phyloP scores from a whole-genome alignment of 2,329 filamentous ascomycete genomes.

The Aspergillus fumigatus region DNA sequence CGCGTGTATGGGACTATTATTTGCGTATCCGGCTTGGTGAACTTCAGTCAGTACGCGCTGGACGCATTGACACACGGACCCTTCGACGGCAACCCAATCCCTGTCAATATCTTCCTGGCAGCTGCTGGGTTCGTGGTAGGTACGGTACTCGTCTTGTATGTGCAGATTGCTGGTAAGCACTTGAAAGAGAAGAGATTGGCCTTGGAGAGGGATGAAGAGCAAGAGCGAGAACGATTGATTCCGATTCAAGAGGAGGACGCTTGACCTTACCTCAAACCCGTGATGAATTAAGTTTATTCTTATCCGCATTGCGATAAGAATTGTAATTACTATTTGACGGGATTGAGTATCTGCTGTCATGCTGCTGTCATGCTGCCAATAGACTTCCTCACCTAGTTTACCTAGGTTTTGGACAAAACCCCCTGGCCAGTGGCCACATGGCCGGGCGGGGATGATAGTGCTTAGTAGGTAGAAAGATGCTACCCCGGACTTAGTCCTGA shows the following conservation, averaged over 20 bases:
- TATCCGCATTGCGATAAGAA: not conserved
- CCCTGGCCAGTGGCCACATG: no score
- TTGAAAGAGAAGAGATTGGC: conserved; percentile 9
- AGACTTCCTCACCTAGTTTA: not conserved
- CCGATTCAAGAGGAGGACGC: conserved; percentile 19
- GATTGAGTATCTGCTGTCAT: not conserved
- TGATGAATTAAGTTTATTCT: not conserved
- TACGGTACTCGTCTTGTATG: conserved; percentile 60
- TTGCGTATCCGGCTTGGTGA: conserved; percentile 75
- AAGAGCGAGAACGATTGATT: conserved; percentile 24
- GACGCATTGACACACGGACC: conserved; percentile 71
- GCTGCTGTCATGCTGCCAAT: no score
- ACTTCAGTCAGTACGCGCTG: conserved; percentile 75
- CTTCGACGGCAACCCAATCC: conserved; percentile 69
- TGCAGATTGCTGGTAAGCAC: conserved; percentile 35
- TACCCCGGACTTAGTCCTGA: no score
- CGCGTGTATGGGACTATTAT: conserved; percentile 90
- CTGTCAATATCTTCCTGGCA: conserved; percentile 69
- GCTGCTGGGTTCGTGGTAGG: conserved; percentile 62
- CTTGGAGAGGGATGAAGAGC: conserved; percentile 20
- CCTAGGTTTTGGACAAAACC: not conserved
- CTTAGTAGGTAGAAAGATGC: no score
- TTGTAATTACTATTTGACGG: not conserved
- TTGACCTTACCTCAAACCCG: conserved; percentile 3
- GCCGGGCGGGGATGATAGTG: no score